These are phyloP conservation scores for Fusarium stilboides DNA, from an alignment of 2,329 filamentous ascomycete genomes.

Conservation along the genomic window DNA sequence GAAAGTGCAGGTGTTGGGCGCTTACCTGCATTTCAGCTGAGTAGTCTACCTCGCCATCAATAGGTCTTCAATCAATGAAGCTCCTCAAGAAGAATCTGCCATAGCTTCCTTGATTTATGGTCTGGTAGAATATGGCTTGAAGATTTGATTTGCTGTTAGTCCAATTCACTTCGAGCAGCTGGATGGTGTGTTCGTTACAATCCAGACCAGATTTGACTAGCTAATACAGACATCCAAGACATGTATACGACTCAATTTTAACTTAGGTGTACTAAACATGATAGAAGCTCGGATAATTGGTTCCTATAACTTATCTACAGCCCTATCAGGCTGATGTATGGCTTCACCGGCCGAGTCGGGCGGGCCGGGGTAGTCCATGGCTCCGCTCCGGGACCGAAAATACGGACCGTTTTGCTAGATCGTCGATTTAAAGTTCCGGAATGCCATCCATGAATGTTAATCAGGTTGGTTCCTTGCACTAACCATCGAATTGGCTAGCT, in stretches of 20 bases:
- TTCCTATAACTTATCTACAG: background rate
- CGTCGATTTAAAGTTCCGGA: slow-evolving; percentile 15
- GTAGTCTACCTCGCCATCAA: background rate
- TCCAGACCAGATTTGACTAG: too few relatives aligned
- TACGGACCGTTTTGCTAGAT: background rate
- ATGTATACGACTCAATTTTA: too few relatives aligned
- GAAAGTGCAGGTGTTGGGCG: background rate
- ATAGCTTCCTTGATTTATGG: background rate
- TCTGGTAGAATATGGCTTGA: too few relatives aligned
- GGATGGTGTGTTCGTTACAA: too few relatives aligned
- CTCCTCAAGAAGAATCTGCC: background rate
- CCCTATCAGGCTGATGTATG: slow-evolving; percentile 4
- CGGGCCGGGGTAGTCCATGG: background rate
- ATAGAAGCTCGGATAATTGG: background rate
- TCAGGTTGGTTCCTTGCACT: background rate
- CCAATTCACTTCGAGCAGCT: too few relatives aligned
- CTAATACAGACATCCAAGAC: too few relatives aligned
- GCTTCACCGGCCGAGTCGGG: slow-evolving; percentile 1
- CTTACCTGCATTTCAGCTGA: background rate
- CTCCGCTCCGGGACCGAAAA: slow-evolving; percentile 15
- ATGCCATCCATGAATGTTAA: background rate
- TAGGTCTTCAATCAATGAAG: background rate
- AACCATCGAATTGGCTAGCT: background rate
- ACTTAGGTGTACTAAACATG: too few relatives aligned
- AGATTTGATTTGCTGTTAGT: too few relatives aligned